Evolutionary conservation across 140 eudicot species (phyloP).

Genomic region (Cichorium intybus): DNA sequence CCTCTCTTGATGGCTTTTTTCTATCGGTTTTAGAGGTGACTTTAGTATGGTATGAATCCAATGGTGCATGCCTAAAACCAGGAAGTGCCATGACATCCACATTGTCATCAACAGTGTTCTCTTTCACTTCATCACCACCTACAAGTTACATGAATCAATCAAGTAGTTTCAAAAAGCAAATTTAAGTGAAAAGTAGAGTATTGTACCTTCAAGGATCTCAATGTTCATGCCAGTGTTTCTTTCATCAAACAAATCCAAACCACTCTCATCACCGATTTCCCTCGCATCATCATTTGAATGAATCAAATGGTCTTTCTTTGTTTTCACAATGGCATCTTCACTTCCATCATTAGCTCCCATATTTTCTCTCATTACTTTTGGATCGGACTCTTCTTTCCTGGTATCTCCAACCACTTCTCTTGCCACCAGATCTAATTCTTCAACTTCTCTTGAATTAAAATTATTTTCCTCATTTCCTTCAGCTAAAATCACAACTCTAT

Average conservation of each 20-base stretch:
- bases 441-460: conserved; percentile 17
- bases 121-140: conserved; percentile 22
- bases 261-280: conserved; percentile 31
- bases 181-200: background rate
- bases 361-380: background rate
- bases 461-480: conserved; percentile 6
- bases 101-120: background rate
- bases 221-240: background rate
- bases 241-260: conserved; percentile 25
- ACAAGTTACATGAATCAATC: conserved; percentile 6
- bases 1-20: conserved; percentile 29
- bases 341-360: conserved; percentile 8
- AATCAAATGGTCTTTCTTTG: conserved; percentile 11
- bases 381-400: conserved; percentile 8
- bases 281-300: conserved; percentile 22
- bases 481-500: conserved; percentile 1
- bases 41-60: conserved; percentile 7
- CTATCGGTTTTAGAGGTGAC: background rate
- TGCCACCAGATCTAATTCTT: conserved; percentile 13
- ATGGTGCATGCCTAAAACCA: background rate
- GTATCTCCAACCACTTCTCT: conserved; percentile 6
- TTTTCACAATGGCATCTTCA: conserved; percentile 2
- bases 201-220: conserved; percentile 25
- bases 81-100: conserved; percentile 25
- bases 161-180: background rate